Evolutionary conservation across 371 early-diverging fungal species (phyloP).

Genomic region (Mortierella sp.): DNA sequence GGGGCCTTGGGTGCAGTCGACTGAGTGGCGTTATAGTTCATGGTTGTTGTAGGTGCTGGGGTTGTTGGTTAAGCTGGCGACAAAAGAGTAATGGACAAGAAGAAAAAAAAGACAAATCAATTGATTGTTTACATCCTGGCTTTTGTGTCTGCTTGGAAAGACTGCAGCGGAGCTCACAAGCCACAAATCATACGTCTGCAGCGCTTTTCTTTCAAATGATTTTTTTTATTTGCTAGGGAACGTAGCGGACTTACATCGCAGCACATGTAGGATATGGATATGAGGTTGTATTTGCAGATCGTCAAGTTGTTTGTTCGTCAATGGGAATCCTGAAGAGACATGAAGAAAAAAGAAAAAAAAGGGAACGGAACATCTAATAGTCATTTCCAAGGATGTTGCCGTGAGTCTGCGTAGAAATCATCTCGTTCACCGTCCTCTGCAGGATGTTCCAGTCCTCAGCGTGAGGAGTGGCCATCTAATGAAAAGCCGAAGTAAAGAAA

Average conservation of each 20-base stretch:
- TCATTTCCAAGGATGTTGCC: conserved; percentile 33
- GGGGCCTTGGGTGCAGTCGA: conserved; percentile 62
- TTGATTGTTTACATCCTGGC: conserved; percentile 1
- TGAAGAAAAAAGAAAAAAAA: background rate
- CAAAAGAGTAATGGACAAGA: background rate
- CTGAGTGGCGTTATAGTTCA: conserved; percentile 54
- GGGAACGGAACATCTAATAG: conserved; percentile 14
- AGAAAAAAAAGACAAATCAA: conserved; percentile 2
- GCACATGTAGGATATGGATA: background rate
- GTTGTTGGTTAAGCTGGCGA: background rate
- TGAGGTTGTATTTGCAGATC: background rate
- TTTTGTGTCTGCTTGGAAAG: background rate
- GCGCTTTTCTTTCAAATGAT: conserved; percentile 10
- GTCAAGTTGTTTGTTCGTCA: background rate
- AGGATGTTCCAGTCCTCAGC: conserved; percentile 79
- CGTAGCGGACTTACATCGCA: background rate
- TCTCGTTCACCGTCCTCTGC: conserved; percentile 76
- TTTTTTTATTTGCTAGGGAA: conserved; percentile 1
- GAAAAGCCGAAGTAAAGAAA: background rate
- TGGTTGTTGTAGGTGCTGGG: background rate
- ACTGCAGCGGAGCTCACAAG: conserved; percentile 3
- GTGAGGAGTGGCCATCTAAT: conserved; percentile 70
- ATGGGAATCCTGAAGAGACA: background rate
- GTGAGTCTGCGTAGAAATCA: conserved; percentile 68
- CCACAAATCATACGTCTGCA: background rate